phyloP scores from a whole-genome alignment of 345 rosid species.

The Conringia planisiliqua region DNA sequence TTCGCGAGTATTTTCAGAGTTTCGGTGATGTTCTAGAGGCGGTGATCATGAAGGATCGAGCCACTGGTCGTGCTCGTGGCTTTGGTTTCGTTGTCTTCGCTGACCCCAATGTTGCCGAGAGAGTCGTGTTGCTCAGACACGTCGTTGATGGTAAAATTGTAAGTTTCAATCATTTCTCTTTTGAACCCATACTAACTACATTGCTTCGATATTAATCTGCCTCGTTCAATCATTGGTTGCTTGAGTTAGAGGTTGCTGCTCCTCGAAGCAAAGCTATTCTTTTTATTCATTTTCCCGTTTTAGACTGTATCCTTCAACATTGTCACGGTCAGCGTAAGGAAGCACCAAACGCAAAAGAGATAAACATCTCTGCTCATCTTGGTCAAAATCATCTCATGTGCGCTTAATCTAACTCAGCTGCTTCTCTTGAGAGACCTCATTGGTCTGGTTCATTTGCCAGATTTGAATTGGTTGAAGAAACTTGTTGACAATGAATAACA shows the following conservation, averaged over 20 bases:
- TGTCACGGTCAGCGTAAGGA: not conserved
- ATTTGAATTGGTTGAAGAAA: not conserved
- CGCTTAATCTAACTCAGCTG: not conserved
- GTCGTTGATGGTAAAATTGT: slow-evolving; percentile 83
- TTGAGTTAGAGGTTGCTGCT: slow-evolving; percentile 29
- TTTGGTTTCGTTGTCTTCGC: slow-evolving; percentile 88
- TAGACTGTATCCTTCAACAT: not conserved
- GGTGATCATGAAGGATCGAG: slow-evolving; percentile 91
- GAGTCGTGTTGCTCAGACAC: slow-evolving; percentile 72
- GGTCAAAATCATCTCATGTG: not conserved
- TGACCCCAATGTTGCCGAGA: slow-evolving; percentile 74
- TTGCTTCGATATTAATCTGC: slow-evolving; percentile 16
- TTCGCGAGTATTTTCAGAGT: slow-evolving; percentile 70
- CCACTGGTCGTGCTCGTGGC: slow-evolving; percentile 94
- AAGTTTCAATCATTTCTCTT: slow-evolving; percentile 27
- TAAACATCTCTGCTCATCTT: not conserved
- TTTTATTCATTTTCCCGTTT: slow-evolving; percentile 19
- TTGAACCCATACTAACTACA: not conserved
- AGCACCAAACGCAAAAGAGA: not conserved
- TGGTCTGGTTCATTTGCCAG: not conserved
- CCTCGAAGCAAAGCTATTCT: slow-evolving; percentile 13
- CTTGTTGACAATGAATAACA: not conserved
- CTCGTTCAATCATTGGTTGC: not conserved
- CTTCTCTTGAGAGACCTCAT: not conserved
- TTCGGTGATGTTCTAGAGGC: slow-evolving; percentile 86